These are phyloP conservation scores for Ogataea nitratoaversa DNA, from an alignment of 805 yeast genomes.

Conservation along the genomic window DNA sequence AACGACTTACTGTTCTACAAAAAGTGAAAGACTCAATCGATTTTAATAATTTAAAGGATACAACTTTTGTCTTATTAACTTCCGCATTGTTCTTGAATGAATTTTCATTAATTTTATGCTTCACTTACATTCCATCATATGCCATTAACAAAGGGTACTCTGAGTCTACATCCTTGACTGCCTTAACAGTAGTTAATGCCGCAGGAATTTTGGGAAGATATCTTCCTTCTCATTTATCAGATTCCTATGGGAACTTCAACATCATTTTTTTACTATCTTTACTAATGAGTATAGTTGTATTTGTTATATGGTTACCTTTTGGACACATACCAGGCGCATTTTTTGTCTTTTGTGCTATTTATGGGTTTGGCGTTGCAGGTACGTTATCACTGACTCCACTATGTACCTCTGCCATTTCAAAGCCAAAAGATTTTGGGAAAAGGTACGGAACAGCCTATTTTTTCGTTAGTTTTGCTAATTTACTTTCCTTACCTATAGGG, in stretches of 20 bases:
- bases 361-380: slow-evolving; percentile 60
- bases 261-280: slow-evolving; percentile 34
- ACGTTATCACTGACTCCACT: slow-evolving; percentile 64
- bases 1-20: slow-evolving; percentile 5
- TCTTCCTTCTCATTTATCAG: slow-evolving; percentile 43
- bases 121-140: slow-evolving; percentile 56
- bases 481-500: slow-evolving; percentile 47
- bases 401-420: slow-evolving; percentile 64
- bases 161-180: slow-evolving; percentile 36
- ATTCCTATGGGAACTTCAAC: slow-evolving; percentile 42
- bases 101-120: slow-evolving; percentile 45
- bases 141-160: slow-evolving; percentile 47
- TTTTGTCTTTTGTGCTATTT: slow-evolving; percentile 48
- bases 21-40: slow-evolving; percentile 32
- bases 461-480: slow-evolving; percentile 38
- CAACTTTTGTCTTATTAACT: slow-evolving; percentile 36
- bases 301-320: slow-evolving; percentile 61
- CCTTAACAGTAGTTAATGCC: slow-evolving; percentile 43
- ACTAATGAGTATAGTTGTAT: slow-evolving; percentile 40
- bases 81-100: slow-evolving; percentile 45
- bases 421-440: slow-evolving; percentile 62
- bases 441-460: slow-evolving; percentile 67
- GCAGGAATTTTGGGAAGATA: slow-evolving; percentile 43
- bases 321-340: slow-evolving; percentile 42
- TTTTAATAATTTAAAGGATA: slow-evolving; percentile 37